A percentile compares a stretch with the other conserved stretches of the same genome.
Evolutionary conservation across 2,329 filamentous ascomycete species (phyloP).

Genomic region (Nothomitra cinnamomea): DNA sequence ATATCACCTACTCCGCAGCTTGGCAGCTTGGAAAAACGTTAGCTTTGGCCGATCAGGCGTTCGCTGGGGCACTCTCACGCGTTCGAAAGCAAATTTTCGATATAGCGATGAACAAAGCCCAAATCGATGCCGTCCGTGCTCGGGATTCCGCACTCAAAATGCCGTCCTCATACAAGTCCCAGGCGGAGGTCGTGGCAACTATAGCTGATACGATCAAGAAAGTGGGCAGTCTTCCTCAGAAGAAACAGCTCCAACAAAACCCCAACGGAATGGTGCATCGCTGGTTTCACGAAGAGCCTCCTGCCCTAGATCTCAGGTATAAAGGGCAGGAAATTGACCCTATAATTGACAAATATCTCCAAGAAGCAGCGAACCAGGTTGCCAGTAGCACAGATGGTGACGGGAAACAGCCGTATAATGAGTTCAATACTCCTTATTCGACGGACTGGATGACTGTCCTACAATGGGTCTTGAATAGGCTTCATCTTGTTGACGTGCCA

Average conservation of each 20-base stretch:
- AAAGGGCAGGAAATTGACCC: not conserved
- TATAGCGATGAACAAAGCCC: not conserved
- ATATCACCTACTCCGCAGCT: constrained; percentile 7
- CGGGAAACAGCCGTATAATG: not conserved
- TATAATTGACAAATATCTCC: not conserved
- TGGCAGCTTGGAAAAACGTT: constrained; percentile 8
- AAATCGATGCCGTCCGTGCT: not conserved
- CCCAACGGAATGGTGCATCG: too few relatives aligned
- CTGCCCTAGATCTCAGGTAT: too few relatives aligned
- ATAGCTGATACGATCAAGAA: too few relatives aligned
- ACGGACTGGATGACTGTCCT: constrained; percentile 5
- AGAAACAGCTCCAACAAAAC: too few relatives aligned
- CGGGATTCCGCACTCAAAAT: not conserved
- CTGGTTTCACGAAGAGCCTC: too few relatives aligned
- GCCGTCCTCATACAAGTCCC: not conserved
- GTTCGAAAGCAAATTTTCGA: not conserved
- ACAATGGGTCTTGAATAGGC: not conserved
- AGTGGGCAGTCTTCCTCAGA: too few relatives aligned
- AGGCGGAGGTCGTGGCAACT: too few relatives aligned
- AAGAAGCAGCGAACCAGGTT: not conserved
- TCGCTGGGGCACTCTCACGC: not conserved
- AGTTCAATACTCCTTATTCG: not conserved
- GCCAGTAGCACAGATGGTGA: not conserved
- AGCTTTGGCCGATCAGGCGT: constrained; percentile 6
- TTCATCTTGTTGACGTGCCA: constrained; percentile 7